Percentiles rank a stretch among this genome's conserved stretches.
These are phyloP conservation scores for Yamadazyma phyllophila DNA, from an alignment of 805 yeast genomes.

Conservation along the genomic window DNA sequence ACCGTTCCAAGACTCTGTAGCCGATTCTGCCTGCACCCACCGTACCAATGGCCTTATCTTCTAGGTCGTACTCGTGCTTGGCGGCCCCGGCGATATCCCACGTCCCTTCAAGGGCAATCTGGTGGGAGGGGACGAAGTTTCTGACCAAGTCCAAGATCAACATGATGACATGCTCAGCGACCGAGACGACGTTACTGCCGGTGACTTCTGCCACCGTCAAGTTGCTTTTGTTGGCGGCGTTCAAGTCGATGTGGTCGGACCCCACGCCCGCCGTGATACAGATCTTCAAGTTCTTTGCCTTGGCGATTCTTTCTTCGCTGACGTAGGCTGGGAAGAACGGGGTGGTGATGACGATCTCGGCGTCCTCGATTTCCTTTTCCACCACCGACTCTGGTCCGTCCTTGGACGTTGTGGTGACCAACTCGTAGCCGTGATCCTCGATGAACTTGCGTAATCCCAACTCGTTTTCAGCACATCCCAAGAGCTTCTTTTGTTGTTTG, in stretches of 20 bases:
- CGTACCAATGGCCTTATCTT: conserved; percentile 73
- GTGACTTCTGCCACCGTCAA: conserved; percentile 78
- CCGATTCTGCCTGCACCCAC: conserved; percentile 85
- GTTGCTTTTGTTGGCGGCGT: conserved; percentile 60
- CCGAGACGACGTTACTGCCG: conserved; percentile 76
- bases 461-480: conserved; percentile 74
- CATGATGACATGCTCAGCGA: conserved; percentile 79
- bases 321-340: conserved; percentile 84
- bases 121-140: conserved; percentile 78
- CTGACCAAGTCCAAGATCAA: conserved; percentile 68
- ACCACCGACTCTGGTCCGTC: conserved; percentile 59
- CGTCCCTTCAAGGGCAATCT: conserved; percentile 55
- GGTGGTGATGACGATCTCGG: conserved; percentile 75
- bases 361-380: conserved; percentile 65
- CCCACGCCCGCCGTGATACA: conserved; percentile 84
- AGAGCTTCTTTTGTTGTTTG: conserved; percentile 53
- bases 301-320: conserved; percentile 60
- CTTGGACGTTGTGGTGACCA: conserved; percentile 65
- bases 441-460: conserved; percentile 67
- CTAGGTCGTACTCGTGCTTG: conserved; percentile 70
- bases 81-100: conserved; percentile 83
- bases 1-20: conserved; percentile 67
- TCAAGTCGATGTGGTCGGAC: conserved; percentile 74
- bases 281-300: conserved; percentile 69
- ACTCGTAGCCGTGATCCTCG: conserved; percentile 63